Base-by-base conservation (phyloP, 441 rosid genomes). In the Flueggea neowawraea region DNA sequence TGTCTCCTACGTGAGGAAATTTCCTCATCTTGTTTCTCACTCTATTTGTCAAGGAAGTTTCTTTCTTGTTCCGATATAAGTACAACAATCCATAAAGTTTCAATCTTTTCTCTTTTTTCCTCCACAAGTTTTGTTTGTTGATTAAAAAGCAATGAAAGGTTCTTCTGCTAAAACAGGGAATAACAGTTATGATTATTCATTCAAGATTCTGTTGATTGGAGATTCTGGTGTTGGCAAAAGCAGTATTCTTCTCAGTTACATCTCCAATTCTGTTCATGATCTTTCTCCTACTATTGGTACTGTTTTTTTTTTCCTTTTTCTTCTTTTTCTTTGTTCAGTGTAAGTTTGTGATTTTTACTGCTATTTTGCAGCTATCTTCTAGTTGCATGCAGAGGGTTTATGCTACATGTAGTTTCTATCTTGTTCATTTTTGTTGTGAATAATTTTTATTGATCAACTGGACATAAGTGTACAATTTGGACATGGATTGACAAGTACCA, bases 211-310 rank as follows among this genome's bases (percentile, higher is more conserved):
- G 63, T 63, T 87, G 83, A 74, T 83, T 56, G 91, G 95, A 13
- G 95, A 87, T 70, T 85, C 95, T 56, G 89, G 86, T 33, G 95
- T 87, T 61, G 95, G 95, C 54, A 87, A 85, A 72, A 87, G 91
- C 67, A 83, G 83, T 66, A 61, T 87, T 39, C 86, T 87, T 69
- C 68, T 85, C 54, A 82, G 79, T 61, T 83, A 85, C 79, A 77
- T 83, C 73, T 81, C 89, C 62, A 72, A 76, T 55, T 71, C 78
- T 67, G 67, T 70, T 72, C 79, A 73, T 52, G 70, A 77, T 56
- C 76, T 66, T 51, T 71, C 89, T 43, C 89, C 95, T 33, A 85
- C 95, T 16, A 68, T 85, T 48, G 91, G 95, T 87, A 81, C 36
- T 8, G 33, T 61, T 33, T 51, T 13, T 32, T 14, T 6, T 5